phyloP scores from a whole-genome alignment of 73 alveolate genomes.

The Blepharisma japonicum region DNA sequence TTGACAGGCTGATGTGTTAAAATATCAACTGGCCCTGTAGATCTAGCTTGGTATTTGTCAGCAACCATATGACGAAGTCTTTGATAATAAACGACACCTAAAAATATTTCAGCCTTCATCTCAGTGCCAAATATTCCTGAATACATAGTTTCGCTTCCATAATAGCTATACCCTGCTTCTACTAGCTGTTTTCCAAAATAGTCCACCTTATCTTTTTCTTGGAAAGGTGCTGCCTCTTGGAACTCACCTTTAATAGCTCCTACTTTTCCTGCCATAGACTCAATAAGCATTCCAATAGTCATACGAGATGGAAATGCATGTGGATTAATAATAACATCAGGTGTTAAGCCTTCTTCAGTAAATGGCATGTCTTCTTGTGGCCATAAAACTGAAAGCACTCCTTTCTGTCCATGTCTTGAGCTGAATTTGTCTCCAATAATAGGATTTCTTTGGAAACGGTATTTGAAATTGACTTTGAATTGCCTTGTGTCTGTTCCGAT shows the following conservation, averaged over 20 bases:
- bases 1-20: conserved; percentile 97
- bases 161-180: conserved; percentile 92
- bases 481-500: conserved; percentile 63
- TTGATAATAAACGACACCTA: conserved; percentile 99
- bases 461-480: conserved; percentile 70
- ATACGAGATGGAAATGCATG: conserved; percentile 99
- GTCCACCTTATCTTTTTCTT: conserved; percentile 90
- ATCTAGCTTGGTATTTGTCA: conserved; percentile 95
- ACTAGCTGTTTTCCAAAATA: conserved; percentile 87
- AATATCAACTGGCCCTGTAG: conserved; percentile 97
- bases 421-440: conserved; percentile 99
- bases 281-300: conserved; percentile 99
- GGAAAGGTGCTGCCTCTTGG: conserved; percentile 86
- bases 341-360: conserved; percentile 97
- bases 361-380: conserved; percentile 99
- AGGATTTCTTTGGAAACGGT: conserved; percentile 93
- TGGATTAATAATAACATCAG: conserved; percentile 99
- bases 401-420: conserved; percentile 99
- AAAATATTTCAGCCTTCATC: conserved; percentile 95
- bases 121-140: conserved; percentile 96
- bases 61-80: conserved; percentile 99
- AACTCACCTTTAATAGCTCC: conserved; percentile 77
- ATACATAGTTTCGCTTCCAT: conserved; percentile 98
- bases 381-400: conserved; percentile 97
- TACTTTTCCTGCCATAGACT: conserved; percentile 93